These are phyloP conservation scores for Entonaema liquescens DNA, from an alignment of 495 filamentous ascomycete species.

Conservation along the genomic window DNA sequence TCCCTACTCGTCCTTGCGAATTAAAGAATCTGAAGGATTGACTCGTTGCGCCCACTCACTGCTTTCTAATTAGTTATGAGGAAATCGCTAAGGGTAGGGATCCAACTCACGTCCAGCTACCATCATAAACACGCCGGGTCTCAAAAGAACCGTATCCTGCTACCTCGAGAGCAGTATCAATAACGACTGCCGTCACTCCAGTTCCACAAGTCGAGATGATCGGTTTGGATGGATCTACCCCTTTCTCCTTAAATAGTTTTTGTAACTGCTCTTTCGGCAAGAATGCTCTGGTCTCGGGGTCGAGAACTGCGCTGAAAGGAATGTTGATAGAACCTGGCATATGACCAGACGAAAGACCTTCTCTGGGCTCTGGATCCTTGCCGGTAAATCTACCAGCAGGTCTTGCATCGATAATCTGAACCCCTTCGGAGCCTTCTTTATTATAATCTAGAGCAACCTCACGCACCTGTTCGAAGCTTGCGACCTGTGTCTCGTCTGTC, in stretches of 20 bases:
- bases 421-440: conserved; percentile 79
- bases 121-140: conserved; percentile 86
- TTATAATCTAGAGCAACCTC: conserved; percentile 76
- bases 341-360: conserved; percentile 88
- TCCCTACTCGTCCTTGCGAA: conserved; percentile 43
- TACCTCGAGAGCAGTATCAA: conserved; percentile 85
- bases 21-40: conserved; percentile 53
- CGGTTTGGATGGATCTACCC: conserved; percentile 80
- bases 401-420: conserved; percentile 92
- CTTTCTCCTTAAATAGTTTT: conserved; percentile 77
- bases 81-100: neutral
- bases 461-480: conserved; percentile 78
- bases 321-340: conserved; percentile 88
- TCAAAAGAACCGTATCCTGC: conserved; percentile 75
- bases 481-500: conserved; percentile 58
- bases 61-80: conserved; percentile 25
- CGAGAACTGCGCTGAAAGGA: conserved; percentile 79
- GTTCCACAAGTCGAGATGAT: conserved; percentile 93
- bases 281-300: conserved; percentile 82
- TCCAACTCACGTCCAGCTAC: conserved; percentile 91
- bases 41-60: conserved; percentile 81
- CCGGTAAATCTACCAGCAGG: conserved; percentile 82
- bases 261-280: conserved; percentile 74
- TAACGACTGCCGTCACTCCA: conserved; percentile 91
- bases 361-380: conserved; percentile 84